Evolutionary conservation across 495 filamentous ascomycete genomes (phyloP).

Genomic region (Trichoderma orchidacearum): DNA sequence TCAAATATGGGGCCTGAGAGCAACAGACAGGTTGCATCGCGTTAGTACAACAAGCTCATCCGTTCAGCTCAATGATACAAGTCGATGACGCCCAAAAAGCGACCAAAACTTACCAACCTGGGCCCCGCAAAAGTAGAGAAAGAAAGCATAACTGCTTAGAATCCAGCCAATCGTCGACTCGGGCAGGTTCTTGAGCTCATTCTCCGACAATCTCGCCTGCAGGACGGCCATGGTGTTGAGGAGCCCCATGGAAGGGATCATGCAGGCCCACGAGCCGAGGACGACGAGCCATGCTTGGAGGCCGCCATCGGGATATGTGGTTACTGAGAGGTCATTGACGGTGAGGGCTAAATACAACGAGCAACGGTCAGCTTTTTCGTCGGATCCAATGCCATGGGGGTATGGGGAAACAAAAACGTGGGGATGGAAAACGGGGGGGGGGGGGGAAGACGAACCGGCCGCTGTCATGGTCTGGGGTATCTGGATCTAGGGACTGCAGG

Average conservation of each 20-base stretch:
- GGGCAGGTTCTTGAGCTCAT: slow-evolving; percentile 40
- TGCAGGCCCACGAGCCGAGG: slow-evolving; percentile 34
- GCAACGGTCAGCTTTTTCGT: too few species aligned
- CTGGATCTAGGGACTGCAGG: too few species aligned
- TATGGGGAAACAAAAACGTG: too few species aligned
- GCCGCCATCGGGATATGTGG: slow-evolving; percentile 40
- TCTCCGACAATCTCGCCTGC: slow-evolving; percentile 37
- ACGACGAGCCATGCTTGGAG: slow-evolving; percentile 38
- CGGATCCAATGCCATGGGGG: too few species aligned
- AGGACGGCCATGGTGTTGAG: slow-evolving; percentile 40
- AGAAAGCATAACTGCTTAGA: slow-evolving; percentile 45
- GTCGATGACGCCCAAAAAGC: too few species aligned
- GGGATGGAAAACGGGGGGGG: too few species aligned
- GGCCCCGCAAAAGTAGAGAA: slow-evolving; percentile 49
- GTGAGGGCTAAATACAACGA: too few species aligned
- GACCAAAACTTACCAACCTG: slow-evolving; percentile 56
- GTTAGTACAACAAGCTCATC: not conserved
- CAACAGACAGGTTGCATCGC: not conserved
- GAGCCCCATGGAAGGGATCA: slow-evolving; percentile 42
- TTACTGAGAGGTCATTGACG: not conserved
- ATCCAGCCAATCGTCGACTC: slow-evolving; percentile 52
- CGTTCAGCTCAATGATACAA: too few species aligned
- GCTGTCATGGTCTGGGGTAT: not conserved
- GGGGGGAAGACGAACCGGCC: not conserved
- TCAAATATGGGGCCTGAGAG: slow-evolving; percentile 42